Conservation (phyloP, 2,329 filamentous ascomycete species). For the Alternaria brassicicola region DNA sequence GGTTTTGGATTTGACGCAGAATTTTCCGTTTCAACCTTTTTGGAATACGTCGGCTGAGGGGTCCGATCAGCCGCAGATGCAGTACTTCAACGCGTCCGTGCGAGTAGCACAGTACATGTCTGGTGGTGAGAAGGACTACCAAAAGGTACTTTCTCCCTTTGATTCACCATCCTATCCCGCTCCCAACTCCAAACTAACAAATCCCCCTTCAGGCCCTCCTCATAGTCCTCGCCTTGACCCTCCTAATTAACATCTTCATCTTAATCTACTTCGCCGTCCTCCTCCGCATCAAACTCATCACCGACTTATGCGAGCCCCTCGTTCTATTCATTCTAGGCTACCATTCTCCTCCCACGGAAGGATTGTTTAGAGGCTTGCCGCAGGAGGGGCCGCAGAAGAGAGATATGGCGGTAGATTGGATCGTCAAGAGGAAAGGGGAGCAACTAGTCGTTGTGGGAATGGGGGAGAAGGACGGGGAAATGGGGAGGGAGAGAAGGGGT, state of each 20-base stretch:
- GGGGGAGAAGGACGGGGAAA: neutral
- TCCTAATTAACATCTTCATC: slow-evolving; percentile 13
- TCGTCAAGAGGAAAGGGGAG: slow-evolving; percentile 4
- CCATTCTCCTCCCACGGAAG: neutral
- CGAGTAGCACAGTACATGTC: slow-evolving; percentile 18
- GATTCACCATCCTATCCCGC: neutral
- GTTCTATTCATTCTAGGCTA: slow-evolving; percentile 12
- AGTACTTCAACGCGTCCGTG: slow-evolving; percentile 11
- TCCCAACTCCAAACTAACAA: neutral
- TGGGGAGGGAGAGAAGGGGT: neutral
- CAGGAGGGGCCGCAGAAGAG: slow-evolving; percentile 7
- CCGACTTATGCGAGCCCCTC: slow-evolving; percentile 15
- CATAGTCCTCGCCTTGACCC: neutral
- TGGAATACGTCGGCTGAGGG: neutral
- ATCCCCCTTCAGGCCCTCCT: neutral
- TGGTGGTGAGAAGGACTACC: slow-evolving; percentile 7
- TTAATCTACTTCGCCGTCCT: slow-evolving; percentile 6
- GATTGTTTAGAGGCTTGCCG: neutral
- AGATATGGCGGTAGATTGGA: neutral
- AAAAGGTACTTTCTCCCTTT: slow-evolving; percentile 1
- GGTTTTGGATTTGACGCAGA: slow-evolving; percentile 7
- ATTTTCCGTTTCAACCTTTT: slow-evolving; percentile 4
- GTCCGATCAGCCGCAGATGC: neutral
- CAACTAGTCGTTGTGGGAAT: slow-evolving; percentile 4
- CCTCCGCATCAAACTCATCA: slow-evolving; percentile 8